These are phyloP conservation scores for Whalleya microplaca DNA, from an alignment of 2,329 filamentous ascomycete species.

Conservation along the genomic window DNA sequence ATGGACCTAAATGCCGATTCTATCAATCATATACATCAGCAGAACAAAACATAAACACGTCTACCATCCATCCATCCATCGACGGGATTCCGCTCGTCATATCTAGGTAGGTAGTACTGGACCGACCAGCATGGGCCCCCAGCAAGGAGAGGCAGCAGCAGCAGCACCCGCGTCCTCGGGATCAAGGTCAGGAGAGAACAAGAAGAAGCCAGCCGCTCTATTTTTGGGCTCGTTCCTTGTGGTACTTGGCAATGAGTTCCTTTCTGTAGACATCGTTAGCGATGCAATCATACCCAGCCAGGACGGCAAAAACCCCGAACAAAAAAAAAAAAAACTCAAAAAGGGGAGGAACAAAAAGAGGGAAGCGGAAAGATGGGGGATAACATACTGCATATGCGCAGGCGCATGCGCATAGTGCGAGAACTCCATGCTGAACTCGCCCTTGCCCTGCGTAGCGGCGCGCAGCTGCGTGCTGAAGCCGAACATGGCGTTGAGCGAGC, in stretches of 20 bases:
- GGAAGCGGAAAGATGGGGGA: neutral
- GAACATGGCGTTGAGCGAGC: conserved; percentile 96
- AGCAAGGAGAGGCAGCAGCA: no score
- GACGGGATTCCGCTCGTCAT: no score
- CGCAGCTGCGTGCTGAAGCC: conserved; percentile 91
- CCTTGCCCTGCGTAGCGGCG: conserved; percentile 95
- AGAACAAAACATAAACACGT: neutral
- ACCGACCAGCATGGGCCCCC: no score
- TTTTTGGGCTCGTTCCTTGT: conserved; percentile 63
- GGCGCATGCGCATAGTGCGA: conserved; percentile 91
- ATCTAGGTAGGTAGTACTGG: no score
- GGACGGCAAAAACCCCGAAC: neutral
- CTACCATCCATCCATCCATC: neutral
- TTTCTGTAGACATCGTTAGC: conserved; percentile 49
- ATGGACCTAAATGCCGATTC: no score
- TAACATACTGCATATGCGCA: conserved; percentile 81
- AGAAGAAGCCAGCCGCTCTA: neutral
- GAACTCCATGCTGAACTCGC: conserved; percentile 99
- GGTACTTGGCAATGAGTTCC: conserved; percentile 61
- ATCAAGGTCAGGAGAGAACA: no score
- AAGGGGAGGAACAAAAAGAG: neutral
- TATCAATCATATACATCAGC: no score
- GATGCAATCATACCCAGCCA: conserved; percentile 19
- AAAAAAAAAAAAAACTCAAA: neutral
- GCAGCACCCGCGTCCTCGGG: no score